Evolutionary conservation across 129 eudicot species (phyloP).

Genomic region (Arctium minus): DNA sequence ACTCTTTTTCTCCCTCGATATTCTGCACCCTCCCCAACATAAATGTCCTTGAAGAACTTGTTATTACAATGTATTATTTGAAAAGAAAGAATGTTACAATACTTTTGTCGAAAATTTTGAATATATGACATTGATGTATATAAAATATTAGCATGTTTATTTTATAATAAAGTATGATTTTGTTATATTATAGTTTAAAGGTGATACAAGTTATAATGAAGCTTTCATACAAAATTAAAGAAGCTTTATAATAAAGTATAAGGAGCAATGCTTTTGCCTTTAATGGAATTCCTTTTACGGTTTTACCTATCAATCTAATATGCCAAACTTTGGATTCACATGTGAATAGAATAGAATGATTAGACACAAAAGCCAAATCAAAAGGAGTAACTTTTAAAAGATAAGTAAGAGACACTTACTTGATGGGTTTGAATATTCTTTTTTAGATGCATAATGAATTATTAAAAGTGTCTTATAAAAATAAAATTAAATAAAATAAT

Average conservation of each 20-base stretch:
- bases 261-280: conserved; percentile 27
- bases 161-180: conserved; percentile 18
- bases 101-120: background rate
- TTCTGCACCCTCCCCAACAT: too few relatives aligned
- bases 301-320: background rate
- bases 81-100: background rate
- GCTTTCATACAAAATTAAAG: conserved; percentile 31
- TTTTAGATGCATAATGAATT: background rate
- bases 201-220: conserved; percentile 18
- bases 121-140: background rate
- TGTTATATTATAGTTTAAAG: background rate
- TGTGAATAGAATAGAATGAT: conserved; percentile 12
- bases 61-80: background rate
- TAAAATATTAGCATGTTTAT: background rate
- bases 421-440: background rate
- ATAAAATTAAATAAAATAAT: background rate
- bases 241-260: conserved; percentile 33
- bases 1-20: too few relatives aligned
- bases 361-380: conserved; percentile 24
- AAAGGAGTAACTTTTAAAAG: conserved; percentile 8
- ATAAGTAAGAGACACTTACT: background rate
- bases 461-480: background rate
- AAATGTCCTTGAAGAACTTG: too few relatives aligned
- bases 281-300: conserved; percentile 15
- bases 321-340: conserved; percentile 7